phyloP scores from a whole-genome alignment of 1,284 basidiomycete genomes.

The Ceratobasidium sp. region DNA sequence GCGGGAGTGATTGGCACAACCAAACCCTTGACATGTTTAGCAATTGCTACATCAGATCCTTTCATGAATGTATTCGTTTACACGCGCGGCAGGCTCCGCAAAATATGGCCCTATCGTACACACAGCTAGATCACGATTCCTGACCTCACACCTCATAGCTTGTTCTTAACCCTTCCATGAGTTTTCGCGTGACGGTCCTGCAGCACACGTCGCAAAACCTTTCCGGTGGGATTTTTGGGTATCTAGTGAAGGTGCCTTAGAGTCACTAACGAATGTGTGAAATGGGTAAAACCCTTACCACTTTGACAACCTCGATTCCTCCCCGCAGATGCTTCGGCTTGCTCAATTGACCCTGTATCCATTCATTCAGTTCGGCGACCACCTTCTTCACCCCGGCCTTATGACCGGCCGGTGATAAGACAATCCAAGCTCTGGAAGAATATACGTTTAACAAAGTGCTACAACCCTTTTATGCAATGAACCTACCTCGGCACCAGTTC shows the following conservation, averaged over 20 bases:
- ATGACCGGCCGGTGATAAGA: conserved; percentile 62
- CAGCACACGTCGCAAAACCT: conserved; percentile 64
- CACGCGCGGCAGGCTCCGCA: neutral
- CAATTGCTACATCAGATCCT: too few species aligned
- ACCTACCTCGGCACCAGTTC: conserved; percentile 30
- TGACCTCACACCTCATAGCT: conserved; percentile 45
- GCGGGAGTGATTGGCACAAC: neutral
- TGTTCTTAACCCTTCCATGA: conserved; percentile 47
- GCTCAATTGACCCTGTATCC: conserved; percentile 66
- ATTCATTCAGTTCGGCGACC: conserved; percentile 59
- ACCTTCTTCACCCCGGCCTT: conserved; percentile 55
- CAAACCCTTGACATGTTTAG: neutral
- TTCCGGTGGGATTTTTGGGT: conserved; percentile 74
- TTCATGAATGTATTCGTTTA: neutral
- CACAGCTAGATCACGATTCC: too few species aligned
- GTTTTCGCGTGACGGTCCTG: conserved; percentile 61
- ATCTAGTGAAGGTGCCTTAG: conserved; percentile 53
- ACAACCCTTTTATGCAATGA: neutral
- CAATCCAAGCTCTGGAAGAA: conserved; percentile 75
- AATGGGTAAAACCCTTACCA: too few species aligned
- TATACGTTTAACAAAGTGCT: conserved; percentile 48
- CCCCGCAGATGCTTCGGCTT: conserved; percentile 75
- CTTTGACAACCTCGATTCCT: conserved; percentile 66
- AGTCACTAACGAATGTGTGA: too few species aligned
- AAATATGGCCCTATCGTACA: neutral